Evolutionary conservation across 208 protist genomes (phyloP).

Genomic region (Porcisia hertigi): DNA sequence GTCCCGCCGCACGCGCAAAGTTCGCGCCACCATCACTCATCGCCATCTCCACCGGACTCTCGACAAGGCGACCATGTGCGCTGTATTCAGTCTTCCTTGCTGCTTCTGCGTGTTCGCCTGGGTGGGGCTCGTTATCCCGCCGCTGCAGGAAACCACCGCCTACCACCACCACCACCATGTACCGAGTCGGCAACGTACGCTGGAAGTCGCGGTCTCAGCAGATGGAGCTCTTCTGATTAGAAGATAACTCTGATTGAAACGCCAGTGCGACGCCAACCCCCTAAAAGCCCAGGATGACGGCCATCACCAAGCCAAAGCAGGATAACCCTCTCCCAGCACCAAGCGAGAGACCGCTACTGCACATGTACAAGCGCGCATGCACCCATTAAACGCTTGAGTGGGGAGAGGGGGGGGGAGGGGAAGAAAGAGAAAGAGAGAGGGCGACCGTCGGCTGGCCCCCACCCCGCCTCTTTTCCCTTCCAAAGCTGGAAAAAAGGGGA

Average conservation of each 20-base stretch:
- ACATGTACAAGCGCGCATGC: too few relatives aligned
- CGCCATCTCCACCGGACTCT: not conserved
- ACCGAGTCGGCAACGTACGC: not conserved
- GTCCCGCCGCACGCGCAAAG: not conserved
- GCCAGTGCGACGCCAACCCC: too few relatives aligned
- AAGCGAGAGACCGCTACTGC: too few relatives aligned
- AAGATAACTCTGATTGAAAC: too few relatives aligned
- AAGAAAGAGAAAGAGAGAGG: too few relatives aligned
- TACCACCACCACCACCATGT: too few relatives aligned
- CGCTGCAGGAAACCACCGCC: not conserved
- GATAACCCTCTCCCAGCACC: too few relatives aligned
- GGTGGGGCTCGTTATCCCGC: not conserved
- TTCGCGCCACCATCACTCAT: not conserved
- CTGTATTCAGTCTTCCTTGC: not conserved
- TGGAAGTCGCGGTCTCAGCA: conserved; percentile 13
- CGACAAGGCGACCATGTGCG: not conserved
- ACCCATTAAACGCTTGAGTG: too few relatives aligned
- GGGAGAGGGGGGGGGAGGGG: too few relatives aligned
- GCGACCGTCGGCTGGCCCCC: too few relatives aligned
- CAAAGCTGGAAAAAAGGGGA: not conserved
- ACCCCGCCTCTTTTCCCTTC: not conserved
- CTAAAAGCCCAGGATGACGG: too few relatives aligned
- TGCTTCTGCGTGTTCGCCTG: not conserved
- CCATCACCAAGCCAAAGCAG: too few relatives aligned
- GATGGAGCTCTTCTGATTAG: not conserved